These are phyloP conservation scores for Agarophyton chilense DNA, from an alignment of 23 red algal genomes.

Conservation along the genomic window DNA sequence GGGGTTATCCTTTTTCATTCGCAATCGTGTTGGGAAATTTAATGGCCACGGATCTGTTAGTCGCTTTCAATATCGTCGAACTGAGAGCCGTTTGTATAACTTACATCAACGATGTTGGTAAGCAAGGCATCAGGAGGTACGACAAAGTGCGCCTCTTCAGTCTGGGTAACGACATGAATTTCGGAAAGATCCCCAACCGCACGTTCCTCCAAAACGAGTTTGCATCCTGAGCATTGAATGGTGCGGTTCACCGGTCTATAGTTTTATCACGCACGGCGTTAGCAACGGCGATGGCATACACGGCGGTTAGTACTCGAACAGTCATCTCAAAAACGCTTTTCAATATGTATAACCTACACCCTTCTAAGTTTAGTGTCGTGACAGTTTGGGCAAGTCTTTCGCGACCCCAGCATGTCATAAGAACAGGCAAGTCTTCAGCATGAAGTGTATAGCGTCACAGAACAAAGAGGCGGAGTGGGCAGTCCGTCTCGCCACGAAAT, in stretches of 20 bases:
- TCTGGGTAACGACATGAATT: conserved; percentile 62
- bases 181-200: conserved; percentile 54
- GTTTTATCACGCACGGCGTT: neutral
- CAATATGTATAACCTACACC: conserved; percentile 32
- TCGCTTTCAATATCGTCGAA: neutral
- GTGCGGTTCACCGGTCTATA: conserved; percentile 62
- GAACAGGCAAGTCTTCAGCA: neutral
- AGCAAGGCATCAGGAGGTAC: conserved; percentile 53
- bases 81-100: neutral
- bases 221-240: conserved; percentile 58
- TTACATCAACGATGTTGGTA: conserved; percentile 54
- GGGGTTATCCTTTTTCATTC: conserved; percentile 35
- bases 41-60: neutral
- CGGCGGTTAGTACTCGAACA: neutral
- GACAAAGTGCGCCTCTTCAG: conserved; percentile 74
- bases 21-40: neutral
- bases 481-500: neutral
- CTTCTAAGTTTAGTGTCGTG: conserved; percentile 52
- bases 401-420: conserved; percentile 62
- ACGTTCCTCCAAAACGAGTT: conserved; percentile 60
- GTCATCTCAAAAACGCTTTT: neutral
- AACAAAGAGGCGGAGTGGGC: neutral
- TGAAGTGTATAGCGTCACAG: neutral
- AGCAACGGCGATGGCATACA: neutral
- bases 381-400: conserved; percentile 61